Evolutionary conservation across 2,329 filamentous ascomycete genomes (phyloP).

Genomic region (Alternaria sp.): DNA sequence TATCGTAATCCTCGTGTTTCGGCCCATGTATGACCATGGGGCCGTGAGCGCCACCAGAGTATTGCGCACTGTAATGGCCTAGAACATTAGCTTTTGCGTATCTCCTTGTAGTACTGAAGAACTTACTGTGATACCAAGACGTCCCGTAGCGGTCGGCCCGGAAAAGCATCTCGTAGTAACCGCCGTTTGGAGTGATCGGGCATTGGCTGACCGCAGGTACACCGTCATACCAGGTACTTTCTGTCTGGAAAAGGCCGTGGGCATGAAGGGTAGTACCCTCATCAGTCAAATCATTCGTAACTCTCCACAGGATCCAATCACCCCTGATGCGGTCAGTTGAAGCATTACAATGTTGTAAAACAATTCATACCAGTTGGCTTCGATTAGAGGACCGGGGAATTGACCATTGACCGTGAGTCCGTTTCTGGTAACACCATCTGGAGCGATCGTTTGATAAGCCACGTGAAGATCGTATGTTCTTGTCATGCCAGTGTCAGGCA

Average conservation of each 20-base stretch:
- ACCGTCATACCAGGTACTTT: slow-evolving; percentile 47
- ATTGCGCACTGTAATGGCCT: slow-evolving; percentile 47
- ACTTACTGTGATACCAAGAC: slow-evolving; percentile 34
- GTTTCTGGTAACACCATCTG: slow-evolving; percentile 37
- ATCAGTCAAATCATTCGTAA: slow-evolving; percentile 39
- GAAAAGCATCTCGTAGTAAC: slow-evolving; percentile 26
- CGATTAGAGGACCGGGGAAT: slow-evolving; percentile 41
- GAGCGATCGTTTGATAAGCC: slow-evolving; percentile 37
- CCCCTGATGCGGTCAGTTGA: slow-evolving; percentile 27
- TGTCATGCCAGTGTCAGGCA: slow-evolving; percentile 44
- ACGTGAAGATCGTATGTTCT: slow-evolving; percentile 37
- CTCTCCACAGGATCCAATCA: slow-evolving; percentile 35
- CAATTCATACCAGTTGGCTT: slow-evolving; percentile 34
- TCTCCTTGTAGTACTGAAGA: slow-evolving; percentile 21
- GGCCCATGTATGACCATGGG: slow-evolving; percentile 48
- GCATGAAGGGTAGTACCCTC: slow-evolving; percentile 47
- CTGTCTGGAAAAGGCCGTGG: slow-evolving; percentile 42
- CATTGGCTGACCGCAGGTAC: slow-evolving; percentile 45
- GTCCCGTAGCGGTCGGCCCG: slow-evolving; percentile 40
- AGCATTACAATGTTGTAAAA: neutral
- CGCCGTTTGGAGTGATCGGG: slow-evolving; percentile 42
- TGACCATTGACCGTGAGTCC: slow-evolving; percentile 40
- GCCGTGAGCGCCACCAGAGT: slow-evolving; percentile 49
- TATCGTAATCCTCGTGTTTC: slow-evolving; percentile 46
- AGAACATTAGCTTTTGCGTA: slow-evolving; percentile 3